Evolutionary conservation across 1,139 yeast species (phyloP).

Genomic region (Yamadazyma diddensiae): DNA sequence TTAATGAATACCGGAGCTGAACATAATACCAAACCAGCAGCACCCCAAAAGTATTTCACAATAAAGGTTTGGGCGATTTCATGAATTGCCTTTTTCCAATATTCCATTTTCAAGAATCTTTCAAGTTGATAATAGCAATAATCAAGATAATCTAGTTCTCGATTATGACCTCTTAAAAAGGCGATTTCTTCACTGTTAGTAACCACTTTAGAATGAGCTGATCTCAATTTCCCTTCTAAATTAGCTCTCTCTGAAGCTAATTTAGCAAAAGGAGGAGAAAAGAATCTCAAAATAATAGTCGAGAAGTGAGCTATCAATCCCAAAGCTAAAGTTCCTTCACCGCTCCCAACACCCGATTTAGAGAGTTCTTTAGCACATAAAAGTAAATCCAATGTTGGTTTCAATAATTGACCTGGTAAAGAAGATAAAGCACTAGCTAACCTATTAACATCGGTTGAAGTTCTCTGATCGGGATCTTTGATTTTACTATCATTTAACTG

Average conservation of each 20-base stretch:
- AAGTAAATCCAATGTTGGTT: conserved; percentile 78
- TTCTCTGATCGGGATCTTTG: conserved; percentile 78
- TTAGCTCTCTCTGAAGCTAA: conserved; percentile 76
- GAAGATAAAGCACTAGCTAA: conserved; percentile 70
- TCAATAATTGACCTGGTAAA: conserved; percentile 82
- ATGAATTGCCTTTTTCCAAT: conserved; percentile 71
- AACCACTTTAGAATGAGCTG: conserved; percentile 78
- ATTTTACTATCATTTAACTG: conserved; percentile 57
- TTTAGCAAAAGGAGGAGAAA: conserved; percentile 90
- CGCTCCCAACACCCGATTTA: conserved; percentile 70
- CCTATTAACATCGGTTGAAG: conserved; percentile 75
- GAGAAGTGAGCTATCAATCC: conserved; percentile 83
- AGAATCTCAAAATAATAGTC: conserved; percentile 65
- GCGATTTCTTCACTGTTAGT: conserved; percentile 86
- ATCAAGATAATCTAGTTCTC: conserved; percentile 78
- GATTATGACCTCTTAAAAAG: conserved; percentile 72
- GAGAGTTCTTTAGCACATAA: conserved; percentile 82
- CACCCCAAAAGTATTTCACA: conserved; percentile 94
- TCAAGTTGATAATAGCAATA: conserved; percentile 79
- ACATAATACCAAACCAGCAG: conserved; percentile 84
- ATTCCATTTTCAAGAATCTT: conserved; percentile 72
- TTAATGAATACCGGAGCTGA: conserved; percentile 84
- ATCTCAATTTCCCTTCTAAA: conserved; percentile 81
- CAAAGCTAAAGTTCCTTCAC: conserved; percentile 80
- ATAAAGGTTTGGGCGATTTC: conserved; percentile 80